A percentile compares a stretch with the other conserved stretches of the same genome.
Conservation (phyloP, 2,329 filamentous ascomycete genomes). For the Fusarium decemcellulare region DNA sequence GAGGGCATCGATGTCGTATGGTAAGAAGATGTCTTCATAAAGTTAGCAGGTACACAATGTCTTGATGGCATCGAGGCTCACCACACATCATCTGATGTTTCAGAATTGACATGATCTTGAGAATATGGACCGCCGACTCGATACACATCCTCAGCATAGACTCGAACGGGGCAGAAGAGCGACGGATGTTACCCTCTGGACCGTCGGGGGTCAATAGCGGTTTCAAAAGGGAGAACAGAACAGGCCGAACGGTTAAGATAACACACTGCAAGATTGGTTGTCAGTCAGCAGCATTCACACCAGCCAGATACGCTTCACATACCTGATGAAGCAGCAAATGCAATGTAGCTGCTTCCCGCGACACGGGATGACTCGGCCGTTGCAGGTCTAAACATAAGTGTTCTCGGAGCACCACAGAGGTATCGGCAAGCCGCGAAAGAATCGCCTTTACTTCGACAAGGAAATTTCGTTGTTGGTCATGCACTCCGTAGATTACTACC, state of each 20-base stretch:
- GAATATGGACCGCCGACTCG: conserved; percentile 31
- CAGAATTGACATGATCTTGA: conserved; percentile 36
- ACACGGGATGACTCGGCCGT: conserved; percentile 20
- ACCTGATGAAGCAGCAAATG: conserved; percentile 38
- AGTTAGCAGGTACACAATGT: not conserved
- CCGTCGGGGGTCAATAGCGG: conserved; percentile 13
- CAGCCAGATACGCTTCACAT: not conserved
- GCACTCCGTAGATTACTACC: conserved; percentile 34
- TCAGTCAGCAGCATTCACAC: not conserved
- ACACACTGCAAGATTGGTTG: conserved; percentile 15
- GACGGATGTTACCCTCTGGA: conserved; percentile 1
- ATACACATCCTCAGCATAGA: conserved; percentile 42
- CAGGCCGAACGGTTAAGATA: conserved; percentile 36
- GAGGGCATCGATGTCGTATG: conserved; percentile 38
- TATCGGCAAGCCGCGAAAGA: conserved; percentile 34
- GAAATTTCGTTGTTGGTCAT: conserved; percentile 27
- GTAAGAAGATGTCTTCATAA: conserved; percentile 32
- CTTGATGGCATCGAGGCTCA: not conserved
- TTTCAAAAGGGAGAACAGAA: conserved; percentile 38
- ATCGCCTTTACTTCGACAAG: conserved; percentile 34
- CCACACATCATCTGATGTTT: conserved; percentile 41
- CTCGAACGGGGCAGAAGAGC: conserved; percentile 31
- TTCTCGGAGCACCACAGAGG: conserved; percentile 25
- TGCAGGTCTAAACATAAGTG: conserved; percentile 26
- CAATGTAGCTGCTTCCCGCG: conserved; percentile 37